These are phyloP conservation scores for Drechslerella dactyloides DNA, from an alignment of 2,329 filamentous ascomycete genomes.

Conservation along the genomic window DNA sequence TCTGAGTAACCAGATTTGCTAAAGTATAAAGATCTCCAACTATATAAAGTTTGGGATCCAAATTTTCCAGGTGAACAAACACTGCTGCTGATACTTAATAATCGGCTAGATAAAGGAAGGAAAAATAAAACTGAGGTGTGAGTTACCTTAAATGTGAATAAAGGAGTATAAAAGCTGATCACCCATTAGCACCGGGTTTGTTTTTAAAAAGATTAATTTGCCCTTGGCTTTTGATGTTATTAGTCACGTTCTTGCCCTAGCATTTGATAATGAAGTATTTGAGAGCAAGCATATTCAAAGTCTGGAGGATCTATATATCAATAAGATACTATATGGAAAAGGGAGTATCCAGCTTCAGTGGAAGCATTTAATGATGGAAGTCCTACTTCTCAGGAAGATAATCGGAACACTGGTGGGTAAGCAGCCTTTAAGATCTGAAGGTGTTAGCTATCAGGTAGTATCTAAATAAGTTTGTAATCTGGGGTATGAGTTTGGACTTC, in stretches of 20 bases:
- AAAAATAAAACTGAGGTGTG: conserved; percentile 8
- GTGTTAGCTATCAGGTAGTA: conserved; percentile 5
- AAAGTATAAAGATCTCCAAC: conserved; percentile 12
- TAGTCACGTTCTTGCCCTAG: conserved; percentile 18
- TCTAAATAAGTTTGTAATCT: conserved; percentile 7
- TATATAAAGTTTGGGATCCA: conserved; percentile 7
- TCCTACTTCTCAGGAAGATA: conserved; percentile 9
- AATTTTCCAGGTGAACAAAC: conserved; percentile 7
- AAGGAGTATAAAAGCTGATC: background rate
- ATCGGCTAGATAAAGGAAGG: conserved; percentile 15
- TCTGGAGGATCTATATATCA: conserved; percentile 13
- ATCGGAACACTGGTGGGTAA: background rate
- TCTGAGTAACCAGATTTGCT: background rate
- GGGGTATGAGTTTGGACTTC: conserved; percentile 8
- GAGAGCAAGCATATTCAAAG: conserved; percentile 13
- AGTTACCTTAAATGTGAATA: background rate
- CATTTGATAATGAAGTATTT: conserved; percentile 22
- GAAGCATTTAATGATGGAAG: conserved; percentile 14
- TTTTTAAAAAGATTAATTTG: background rate
- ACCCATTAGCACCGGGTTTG: background rate
- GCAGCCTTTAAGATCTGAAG: background rate
- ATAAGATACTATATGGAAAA: conserved; percentile 8
- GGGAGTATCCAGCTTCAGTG: conserved; percentile 8
- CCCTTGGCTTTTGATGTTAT: conserved; percentile 6
- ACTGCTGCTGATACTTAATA: conserved; percentile 10